phyloP scores from a whole-genome alignment of 2,329 filamentous ascomycete species.

The Aureobasidium leucospermi region DNA sequence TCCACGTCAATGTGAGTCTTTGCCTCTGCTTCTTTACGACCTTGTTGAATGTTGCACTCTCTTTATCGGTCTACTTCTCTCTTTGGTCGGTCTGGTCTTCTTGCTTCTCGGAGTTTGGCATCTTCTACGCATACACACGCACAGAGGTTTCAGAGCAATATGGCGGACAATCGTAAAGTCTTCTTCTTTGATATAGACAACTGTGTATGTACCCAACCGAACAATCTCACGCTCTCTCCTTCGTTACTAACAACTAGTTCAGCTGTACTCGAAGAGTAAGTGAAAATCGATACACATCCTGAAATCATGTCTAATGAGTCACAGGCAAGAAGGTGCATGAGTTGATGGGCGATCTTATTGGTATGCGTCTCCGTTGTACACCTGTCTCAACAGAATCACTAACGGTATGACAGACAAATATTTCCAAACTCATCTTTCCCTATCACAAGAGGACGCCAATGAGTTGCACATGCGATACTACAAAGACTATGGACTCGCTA shows the following conservation, averaged over 20 bases:
- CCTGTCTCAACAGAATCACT: neutral
- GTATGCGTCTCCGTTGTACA: conserved; percentile 48
- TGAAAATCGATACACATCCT: neutral
- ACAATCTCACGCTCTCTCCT: neutral
- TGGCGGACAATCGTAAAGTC: conserved; percentile 40
- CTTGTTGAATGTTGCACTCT: conserved; percentile 1
- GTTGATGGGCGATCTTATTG: conserved; percentile 79
- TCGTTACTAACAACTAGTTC: neutral
- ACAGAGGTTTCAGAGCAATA: conserved; percentile 6
- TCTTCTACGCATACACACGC: neutral
- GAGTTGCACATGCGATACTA: conserved; percentile 89
- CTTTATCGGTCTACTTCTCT: neutral
- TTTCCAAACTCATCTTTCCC: conserved; percentile 61
- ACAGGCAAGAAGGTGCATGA: conserved; percentile 65
- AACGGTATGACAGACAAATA: conserved; percentile 41
- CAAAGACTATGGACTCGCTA: conserved; percentile 90
- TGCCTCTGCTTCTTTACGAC: neutral
- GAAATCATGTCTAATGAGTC: neutral
- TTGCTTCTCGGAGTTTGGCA: neutral
- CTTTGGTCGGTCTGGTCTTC: neutral
- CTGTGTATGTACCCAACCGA: conserved; percentile 52
- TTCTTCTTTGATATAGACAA: conserved; percentile 96
- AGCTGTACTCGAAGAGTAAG: conserved; percentile 77
- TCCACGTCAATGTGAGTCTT: neutral
- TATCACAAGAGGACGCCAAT: conserved; percentile 71